Percentiles rank a stretch among this genome's conserved stretches.
Evolutionary conservation across 495 filamentous ascomycete genomes (phyloP).

Genomic region (Penicillium subrubescens): DNA sequence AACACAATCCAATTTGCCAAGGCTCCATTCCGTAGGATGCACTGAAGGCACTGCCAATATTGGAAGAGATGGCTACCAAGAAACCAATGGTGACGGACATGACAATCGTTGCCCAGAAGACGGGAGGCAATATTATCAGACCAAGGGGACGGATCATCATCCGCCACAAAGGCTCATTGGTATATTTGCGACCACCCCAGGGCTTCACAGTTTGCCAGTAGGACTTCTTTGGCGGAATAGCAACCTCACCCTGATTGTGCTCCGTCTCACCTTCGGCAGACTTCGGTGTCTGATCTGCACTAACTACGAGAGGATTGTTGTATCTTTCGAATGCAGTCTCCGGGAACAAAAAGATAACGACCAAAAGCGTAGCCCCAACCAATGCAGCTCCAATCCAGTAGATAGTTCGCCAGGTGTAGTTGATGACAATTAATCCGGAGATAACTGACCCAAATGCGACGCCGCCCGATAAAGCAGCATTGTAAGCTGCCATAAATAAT

Average conservation of each 20-base stretch:
- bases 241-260: neutral
- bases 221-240: conserved; percentile 2
- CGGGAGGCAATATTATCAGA: conserved; percentile 38
- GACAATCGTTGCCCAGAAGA: conserved; percentile 52
- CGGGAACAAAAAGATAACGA: conserved; percentile 1
- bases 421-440: conserved; percentile 7
- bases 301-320: neutral
- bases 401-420: conserved; percentile 9
- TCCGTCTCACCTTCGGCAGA: neutral
- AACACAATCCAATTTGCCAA: conserved; percentile 52
- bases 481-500: conserved; percentile 37
- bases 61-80: conserved; percentile 53
- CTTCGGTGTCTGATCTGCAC: neutral
- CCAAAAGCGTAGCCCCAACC: conserved; percentile 1
- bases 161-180: neutral
- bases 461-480: conserved; percentile 5
- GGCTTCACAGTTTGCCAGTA: neutral
- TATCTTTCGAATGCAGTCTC: conserved; percentile 8
- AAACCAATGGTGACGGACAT: conserved; percentile 55
- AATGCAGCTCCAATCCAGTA: conserved; percentile 7
- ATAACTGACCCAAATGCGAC: conserved; percentile 1
- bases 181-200: conserved; percentile 1
- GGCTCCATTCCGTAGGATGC: conserved; percentile 44
- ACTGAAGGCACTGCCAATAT: conserved; percentile 48
- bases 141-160: neutral